phyloP scores from a whole-genome alignment of 1,284 basidiomycete species.

The Bjerkandera adusta region DNA sequence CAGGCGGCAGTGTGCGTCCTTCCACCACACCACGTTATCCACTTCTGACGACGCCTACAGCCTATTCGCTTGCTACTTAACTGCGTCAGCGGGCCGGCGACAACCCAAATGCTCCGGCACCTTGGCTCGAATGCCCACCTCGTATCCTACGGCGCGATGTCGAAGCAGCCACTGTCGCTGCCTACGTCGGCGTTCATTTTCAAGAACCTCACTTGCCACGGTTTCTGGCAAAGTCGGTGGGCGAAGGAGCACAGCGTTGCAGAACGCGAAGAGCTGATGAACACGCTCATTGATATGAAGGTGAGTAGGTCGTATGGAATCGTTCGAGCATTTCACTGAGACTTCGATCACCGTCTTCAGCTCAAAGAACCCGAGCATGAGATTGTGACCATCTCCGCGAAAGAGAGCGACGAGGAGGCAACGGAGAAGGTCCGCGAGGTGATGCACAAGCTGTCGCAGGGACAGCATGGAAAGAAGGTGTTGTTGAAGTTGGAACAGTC shows the following conservation, averaged over 20 bases:
- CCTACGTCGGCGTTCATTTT: conserved; percentile 83
- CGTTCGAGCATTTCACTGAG: not conserved
- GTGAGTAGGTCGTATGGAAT: conserved; percentile 31
- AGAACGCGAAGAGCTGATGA: conserved; percentile 44
- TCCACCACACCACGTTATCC: not conserved
- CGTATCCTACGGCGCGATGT: conserved; percentile 89
- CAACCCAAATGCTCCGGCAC: conserved; percentile 63
- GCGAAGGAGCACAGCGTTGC: conserved; percentile 44
- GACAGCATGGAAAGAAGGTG: conserved; percentile 70
- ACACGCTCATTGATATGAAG: conserved; percentile 52
- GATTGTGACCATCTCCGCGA: conserved; percentile 51
- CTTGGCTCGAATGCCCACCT: conserved; percentile 66
- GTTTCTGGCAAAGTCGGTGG: conserved; percentile 82
- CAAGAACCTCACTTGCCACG: conserved; percentile 68
- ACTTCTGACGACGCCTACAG: conserved; percentile 27
- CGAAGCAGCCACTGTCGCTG: conserved; percentile 74
- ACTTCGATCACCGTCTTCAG: conserved; percentile 35
- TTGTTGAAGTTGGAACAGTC: conserved; percentile 52
- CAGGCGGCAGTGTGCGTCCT: conserved; percentile 45
- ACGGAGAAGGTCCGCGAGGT: conserved; percentile 45
- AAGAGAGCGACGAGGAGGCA: conserved; percentile 52
- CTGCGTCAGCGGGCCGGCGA: conserved; percentile 74
- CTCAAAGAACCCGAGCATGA: conserved; percentile 66
- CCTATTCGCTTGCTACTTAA: conserved; percentile 71
- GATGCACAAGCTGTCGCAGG: conserved; percentile 47